A percentile compares a stretch with the other conserved stretches of the same genome.
phyloP scores from a whole-genome alignment of 2,329 filamentous ascomycete genomes.

The Clonostachys rosea region DNA sequence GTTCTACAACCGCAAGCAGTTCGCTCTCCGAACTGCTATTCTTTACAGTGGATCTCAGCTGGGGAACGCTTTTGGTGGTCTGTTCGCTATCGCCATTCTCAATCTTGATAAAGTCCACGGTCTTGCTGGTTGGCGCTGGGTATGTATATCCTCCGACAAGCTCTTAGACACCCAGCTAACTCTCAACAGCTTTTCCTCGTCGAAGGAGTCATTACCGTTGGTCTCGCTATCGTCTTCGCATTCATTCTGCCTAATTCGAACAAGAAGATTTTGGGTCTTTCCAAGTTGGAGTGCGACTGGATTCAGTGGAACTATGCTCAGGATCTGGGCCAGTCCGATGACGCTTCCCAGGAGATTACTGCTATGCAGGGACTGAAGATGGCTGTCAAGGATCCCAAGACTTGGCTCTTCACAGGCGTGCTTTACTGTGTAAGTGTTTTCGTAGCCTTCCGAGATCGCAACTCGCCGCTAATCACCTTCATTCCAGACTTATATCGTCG shows the following conservation, averaged over 20 bases:
- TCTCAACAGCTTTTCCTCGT: slow-evolving; percentile 4
- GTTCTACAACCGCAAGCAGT: slow-evolving; percentile 34
- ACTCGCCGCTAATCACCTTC: background rate
- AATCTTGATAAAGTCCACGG: slow-evolving; percentile 32
- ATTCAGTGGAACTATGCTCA: slow-evolving; percentile 7
- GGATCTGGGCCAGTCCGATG: background rate
- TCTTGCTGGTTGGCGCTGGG: slow-evolving; percentile 47
- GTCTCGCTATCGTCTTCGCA: slow-evolving; percentile 5
- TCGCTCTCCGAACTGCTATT: slow-evolving; percentile 54
- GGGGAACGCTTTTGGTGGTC: slow-evolving; percentile 59
- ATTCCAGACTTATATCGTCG: slow-evolving; percentile 4
- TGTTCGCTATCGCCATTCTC: slow-evolving; percentile 42
- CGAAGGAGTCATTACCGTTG: slow-evolving; percentile 8
- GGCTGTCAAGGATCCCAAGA: slow-evolving; percentile 24
- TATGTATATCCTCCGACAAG: slow-evolving; percentile 15
- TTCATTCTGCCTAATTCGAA: slow-evolving; percentile 9
- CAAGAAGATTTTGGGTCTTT: slow-evolving; percentile 8
- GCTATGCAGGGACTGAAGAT: slow-evolving; percentile 11
- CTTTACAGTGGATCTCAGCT: slow-evolving; percentile 55
- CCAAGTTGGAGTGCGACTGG: slow-evolving; percentile 8
- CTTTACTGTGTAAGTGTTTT: slow-evolving; percentile 13
- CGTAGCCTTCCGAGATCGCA: too few species aligned
- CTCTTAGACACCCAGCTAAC: background rate
- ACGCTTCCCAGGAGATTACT: slow-evolving; percentile 6
- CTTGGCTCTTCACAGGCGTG: slow-evolving; percentile 25